phyloP scores from a whole-genome alignment of 768 basidiomycete species.

The Agaricus bisporus region DNA sequence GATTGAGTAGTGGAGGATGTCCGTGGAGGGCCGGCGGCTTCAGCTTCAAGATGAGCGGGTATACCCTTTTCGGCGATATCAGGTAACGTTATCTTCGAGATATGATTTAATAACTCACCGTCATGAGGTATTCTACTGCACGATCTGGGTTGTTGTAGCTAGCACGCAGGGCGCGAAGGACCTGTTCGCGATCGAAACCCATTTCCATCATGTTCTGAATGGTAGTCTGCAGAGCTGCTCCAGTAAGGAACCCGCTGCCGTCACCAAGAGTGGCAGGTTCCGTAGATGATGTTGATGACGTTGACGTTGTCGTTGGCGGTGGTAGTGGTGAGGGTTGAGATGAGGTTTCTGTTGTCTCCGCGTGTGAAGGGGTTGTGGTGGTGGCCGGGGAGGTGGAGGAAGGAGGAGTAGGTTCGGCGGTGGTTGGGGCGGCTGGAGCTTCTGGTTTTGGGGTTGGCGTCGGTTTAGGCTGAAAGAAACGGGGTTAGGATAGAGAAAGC shows the following conservation, averaged over 20 bases:
- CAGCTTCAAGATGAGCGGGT: conserved; percentile 59
- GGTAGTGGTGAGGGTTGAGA: conserved; percentile 19
- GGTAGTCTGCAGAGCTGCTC: conserved; percentile 66
- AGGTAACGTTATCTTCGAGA: conserved; percentile 1
- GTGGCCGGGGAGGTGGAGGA: conserved; percentile 21
- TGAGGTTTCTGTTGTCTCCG: too few relatives aligned
- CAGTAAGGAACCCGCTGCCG: conserved; percentile 64
- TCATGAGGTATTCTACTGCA: conserved; percentile 98
- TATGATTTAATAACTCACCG: conserved; percentile 38
- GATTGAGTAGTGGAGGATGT: conserved; percentile 24
- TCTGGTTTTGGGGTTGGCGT: conserved; percentile 22
- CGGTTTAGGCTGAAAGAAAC: conserved; percentile 45
- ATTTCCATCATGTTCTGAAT: conserved; percentile 87
- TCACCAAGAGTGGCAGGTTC: conserved; percentile 36
- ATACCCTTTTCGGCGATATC: conserved; percentile 55
- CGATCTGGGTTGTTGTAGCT: conserved; percentile 97
- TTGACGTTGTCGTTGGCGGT: conserved; percentile 23
- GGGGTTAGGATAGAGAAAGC: not conserved
- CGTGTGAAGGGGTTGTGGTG: conserved; percentile 16
- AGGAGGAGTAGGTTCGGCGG: conserved; percentile 1
- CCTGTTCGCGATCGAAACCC: conserved; percentile 88
- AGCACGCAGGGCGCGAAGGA: conserved; percentile 79
- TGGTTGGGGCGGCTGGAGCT: conserved; percentile 20
- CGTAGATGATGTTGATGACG: conserved; percentile 27
- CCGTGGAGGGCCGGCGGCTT: conserved; percentile 30